Base-by-base conservation (phyloP, 2,329 filamentous ascomycete genomes). In the Endoconidiophora polonica region DNA sequence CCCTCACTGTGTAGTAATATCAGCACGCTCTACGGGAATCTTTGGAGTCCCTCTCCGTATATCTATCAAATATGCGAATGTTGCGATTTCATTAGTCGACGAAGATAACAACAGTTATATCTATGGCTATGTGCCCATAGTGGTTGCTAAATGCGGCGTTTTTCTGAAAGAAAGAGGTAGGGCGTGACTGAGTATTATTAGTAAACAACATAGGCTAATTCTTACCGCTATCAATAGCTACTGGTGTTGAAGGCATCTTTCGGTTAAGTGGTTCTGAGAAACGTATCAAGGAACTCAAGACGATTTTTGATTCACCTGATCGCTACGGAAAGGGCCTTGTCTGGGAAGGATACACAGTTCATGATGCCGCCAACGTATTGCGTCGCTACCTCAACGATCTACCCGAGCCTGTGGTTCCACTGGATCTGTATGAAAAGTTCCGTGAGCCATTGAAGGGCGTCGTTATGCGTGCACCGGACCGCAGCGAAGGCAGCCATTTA, bases 91-190 rank as follows among this genome's bases (percentile, higher is more conserved):
- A 20, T 76, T 98, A 24, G 84, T 91, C 57, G 88, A 96, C 62
- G 86, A 90, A 57, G 76, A 91, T 57, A 90, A 90, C 29, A 79
- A 91, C 64, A 94, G 86, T 66, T 96, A 94, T 64, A 95, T 96
- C 49, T 98, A 96, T 64, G 91, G 91, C 60, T 96, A 96, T 61
- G 90, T 98, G 5, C 91, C 91, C 16, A 96, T 98, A 56, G 90
- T 98, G 41, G 90, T 98, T 49, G 91, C 91, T 36, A 98, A 98
- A 65, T 96, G 91, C 63, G 91, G 91, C 55, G 88, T 98, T 3
- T 98, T 88, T 58, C 65, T 98, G 57, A 98, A 98, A 66, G 91
- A 98, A 65, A 95, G 94, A 76, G 91, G 91, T 95, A 65, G 57
- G 76, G 67, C 40, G 53, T 52, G 57, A 20, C 20, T n/a, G 12